Conservation (phyloP, 495 filamentous ascomycete genomes). For the Achaetomiella virescens region DNA sequence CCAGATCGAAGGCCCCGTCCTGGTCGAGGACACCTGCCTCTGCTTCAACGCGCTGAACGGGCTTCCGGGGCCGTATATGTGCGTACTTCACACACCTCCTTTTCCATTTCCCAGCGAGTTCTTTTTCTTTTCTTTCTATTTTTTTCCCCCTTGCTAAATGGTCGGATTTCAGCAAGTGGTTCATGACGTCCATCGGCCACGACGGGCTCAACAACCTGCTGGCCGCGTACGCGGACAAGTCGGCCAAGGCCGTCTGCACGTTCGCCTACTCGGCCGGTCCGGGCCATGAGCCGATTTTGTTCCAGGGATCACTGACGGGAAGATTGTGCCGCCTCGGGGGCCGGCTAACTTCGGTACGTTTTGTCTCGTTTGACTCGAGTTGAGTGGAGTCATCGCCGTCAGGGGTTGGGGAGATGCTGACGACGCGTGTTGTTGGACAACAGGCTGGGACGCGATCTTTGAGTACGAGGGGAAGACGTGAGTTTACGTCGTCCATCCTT, state of each 20-base stretch:
- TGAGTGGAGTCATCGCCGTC: not conserved
- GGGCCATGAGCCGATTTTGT: conserved; percentile 76
- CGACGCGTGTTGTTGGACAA: not conserved
- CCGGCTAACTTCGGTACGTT: conserved; percentile 72
- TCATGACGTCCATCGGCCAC: conserved; percentile 74
- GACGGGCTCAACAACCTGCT: conserved; percentile 87
- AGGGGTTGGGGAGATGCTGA: not conserved
- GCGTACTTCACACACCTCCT: no score
- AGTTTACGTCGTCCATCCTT: conserved; percentile 21
- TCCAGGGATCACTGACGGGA: conserved; percentile 75
- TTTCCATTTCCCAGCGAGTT: no score
- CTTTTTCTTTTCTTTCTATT: not conserved
- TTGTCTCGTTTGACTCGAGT: not conserved
- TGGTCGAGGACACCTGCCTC: conserved; percentile 93
- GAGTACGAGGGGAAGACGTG: conserved; percentile 90
- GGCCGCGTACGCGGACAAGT: conserved; percentile 80
- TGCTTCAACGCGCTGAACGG: conserved; percentile 86
- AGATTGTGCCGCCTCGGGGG: conserved; percentile 71
- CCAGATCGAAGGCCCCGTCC: conserved; percentile 75
- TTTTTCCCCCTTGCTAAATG: conserved; percentile 1
- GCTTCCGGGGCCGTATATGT: conserved; percentile 97
- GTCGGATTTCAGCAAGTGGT: conserved; percentile 67
- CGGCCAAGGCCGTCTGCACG: conserved; percentile 88
- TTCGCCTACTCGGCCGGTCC: conserved; percentile 89
- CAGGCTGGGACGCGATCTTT: conserved; percentile 95